Evolutionary conservation across 352 stramenopile species (phyloP).

Genomic region (Phytophthora sp.): DNA sequence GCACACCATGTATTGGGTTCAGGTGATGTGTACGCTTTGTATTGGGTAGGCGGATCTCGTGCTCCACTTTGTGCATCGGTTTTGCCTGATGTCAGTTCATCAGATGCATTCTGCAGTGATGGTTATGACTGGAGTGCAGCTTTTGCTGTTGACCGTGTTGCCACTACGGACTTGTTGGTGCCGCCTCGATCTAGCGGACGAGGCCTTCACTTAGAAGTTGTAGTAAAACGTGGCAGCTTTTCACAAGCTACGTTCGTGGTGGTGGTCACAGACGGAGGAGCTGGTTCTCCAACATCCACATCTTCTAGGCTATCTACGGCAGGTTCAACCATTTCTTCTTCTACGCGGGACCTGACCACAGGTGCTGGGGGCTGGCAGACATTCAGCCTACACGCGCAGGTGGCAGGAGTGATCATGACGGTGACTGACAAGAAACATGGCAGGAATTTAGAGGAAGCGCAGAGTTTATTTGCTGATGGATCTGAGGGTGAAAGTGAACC

Average conservation of each 20-base stretch:
- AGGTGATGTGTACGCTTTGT: slow-evolving; percentile 81
- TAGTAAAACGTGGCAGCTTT: slow-evolving; percentile 76
- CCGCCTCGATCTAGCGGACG: slow-evolving; percentile 42
- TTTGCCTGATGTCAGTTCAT: slow-evolving; percentile 39
- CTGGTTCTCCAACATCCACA: slow-evolving; percentile 21
- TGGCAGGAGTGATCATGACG: slow-evolving; percentile 74
- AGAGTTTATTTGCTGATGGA: slow-evolving; percentile 27
- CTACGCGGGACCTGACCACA: slow-evolving; percentile 6
- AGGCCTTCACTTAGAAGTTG: slow-evolving; percentile 50
- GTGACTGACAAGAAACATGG: slow-evolving; percentile 64
- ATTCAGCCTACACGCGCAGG: slow-evolving; percentile 70
- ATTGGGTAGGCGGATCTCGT: slow-evolving; percentile 69
- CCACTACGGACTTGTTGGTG: slow-evolving; percentile 55
- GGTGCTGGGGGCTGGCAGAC: slow-evolving; percentile 48
- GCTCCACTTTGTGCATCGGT: slow-evolving; percentile 63
- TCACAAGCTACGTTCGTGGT: slow-evolving; percentile 78
- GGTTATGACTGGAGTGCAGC: slow-evolving; percentile 71
- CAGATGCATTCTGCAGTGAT: slow-evolving; percentile 30
- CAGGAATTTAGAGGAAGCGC: slow-evolving; percentile 2
- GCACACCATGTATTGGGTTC: slow-evolving; percentile 75
- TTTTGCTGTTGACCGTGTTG: slow-evolving; percentile 58
- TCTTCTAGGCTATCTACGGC: slow-evolving; percentile 25
- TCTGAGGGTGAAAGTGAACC: slow-evolving; percentile 44
- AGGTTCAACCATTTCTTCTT: slow-evolving; percentile 23
- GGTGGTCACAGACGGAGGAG: slow-evolving; percentile 52